Base-by-base conservation (phyloP, 345 rosid species). In the Pugionium dolabratum region DNA sequence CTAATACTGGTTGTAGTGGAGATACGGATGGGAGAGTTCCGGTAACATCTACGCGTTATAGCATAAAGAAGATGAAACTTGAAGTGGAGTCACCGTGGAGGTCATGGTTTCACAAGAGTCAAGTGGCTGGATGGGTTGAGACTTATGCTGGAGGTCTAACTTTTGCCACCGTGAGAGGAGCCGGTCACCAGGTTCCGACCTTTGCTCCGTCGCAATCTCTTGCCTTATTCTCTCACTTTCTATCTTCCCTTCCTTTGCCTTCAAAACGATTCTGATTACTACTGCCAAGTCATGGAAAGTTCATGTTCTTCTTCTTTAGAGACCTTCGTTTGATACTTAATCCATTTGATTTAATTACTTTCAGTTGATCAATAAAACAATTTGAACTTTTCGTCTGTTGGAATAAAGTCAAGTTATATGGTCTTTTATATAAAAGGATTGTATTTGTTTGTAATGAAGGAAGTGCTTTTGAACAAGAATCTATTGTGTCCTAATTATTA, bases 21-120 rank as follows among this genome's bases (percentile, higher is more conserved):
- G 97, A 90, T 60, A 83, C 90, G 2, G 95, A 90, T 71, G 95
- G 92, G 61, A 86, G 97, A 66, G 85, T 87, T 36, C 95, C 97
- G 0, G 95, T 87, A 57, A 87, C 95, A 36, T 74, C 88, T 29
- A 90, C 89, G 5, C 82, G 92, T 34, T 87, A 84, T 68, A 79
- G 85, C 71, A 67, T 90, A 66, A 86, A 80, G 40, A 81, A 80
- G 64, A 66, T 87, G 75, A 68, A 80, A 25, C 46, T 84, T 26
- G 77, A 67, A 40, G 68, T 80, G 5, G 50, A 67, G 40, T 79
- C 75, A 46, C 79, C 82, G 34, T 90, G 95, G 97, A 79, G 88
- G 70, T 81, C 90, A 41, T 90, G 97, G 95, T 83, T 81, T 69
- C 77, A 90, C 66, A 76, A 77, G 55, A 68, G 27, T 33, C 86